Percentiles rank a stretch among this genome's conserved stretches.
Evolutionary conservation across 176 grass and related monocot genomes (phyloP).

Genomic region (Oryza meyeriana): DNA sequence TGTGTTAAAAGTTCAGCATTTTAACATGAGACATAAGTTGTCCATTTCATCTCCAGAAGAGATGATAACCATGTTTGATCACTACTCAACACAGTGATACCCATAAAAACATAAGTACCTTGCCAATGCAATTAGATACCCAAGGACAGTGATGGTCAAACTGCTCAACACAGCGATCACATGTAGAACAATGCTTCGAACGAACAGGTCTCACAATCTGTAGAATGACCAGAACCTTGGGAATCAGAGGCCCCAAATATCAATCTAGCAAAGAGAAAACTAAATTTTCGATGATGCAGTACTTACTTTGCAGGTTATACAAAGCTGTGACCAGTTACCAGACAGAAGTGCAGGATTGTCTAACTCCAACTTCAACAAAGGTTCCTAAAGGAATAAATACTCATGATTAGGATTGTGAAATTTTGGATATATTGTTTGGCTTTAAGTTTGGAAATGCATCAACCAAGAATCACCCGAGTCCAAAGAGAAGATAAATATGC

Average conservation of each 20-base stretch:
- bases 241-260: constrained; percentile 33
- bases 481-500: constrained; percentile 23
- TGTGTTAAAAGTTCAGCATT: background rate
- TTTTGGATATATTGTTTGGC: constrained; percentile 23
- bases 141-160: constrained; percentile 99
- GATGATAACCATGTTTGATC: background rate
- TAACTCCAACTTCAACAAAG: constrained; percentile 83
- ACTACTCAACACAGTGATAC: background rate
- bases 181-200: constrained; percentile 96
- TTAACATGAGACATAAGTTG: background rate
- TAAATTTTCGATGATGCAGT: background rate
- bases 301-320: constrained; percentile 97
- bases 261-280: constrained; percentile 15
- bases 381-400: constrained; percentile 64
- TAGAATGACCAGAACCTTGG: constrained; percentile 28
- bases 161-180: constrained; percentile 98
- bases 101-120: constrained; percentile 46
- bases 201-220: constrained; percentile 94
- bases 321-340: constrained; percentile 95
- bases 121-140: constrained; percentile 99
- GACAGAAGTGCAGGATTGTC: constrained; percentile 79
- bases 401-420: constrained; percentile 8
- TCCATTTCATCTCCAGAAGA: constrained; percentile 10
- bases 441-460: constrained; percentile 11
- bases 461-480: background rate